Evolutionary conservation across 2,329 filamentous ascomycete species (phyloP), one percentile per base, ranked within the genome.

Genomic region (Ophiostoma pallidulum): DNA sequence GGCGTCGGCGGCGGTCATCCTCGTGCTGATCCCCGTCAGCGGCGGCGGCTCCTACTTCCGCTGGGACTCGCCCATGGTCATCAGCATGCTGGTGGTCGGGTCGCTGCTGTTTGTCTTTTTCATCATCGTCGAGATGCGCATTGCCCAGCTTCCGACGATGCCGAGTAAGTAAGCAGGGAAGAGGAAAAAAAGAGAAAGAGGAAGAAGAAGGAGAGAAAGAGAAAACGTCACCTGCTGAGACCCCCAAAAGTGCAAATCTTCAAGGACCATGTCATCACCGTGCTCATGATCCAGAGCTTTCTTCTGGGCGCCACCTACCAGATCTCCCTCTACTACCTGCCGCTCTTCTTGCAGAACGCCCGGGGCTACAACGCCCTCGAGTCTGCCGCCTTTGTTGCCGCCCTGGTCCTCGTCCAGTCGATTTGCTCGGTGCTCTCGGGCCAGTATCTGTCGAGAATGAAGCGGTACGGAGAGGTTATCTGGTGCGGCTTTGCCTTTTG

Each of bases 11-110:
- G 77, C 71, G 0, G 72, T 81, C 24, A 72, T 83, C 12, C n/a
- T 82, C 13, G 54, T 84, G 2, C 65, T 84, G 16, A 78, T 84
- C 38, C 80, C 80, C 0, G 71, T 84, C 12, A 81, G 78, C 3
- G 77, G 77, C 14, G 59, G 58, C 12, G 77, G 74, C 2, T 68
- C 71, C 0, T 77, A 77, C 50, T 80, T 78, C 52, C 59, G 66
- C 4, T 79, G 75, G 75, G 56, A 66, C 24, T 77, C 72, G 9
- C 65, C 76, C 0, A 70, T 79, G 68, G 72, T 83, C 1, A 77
- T 82, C 19, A 68, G 69, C 32, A 79, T 82, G 75, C 63, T 83
- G 26, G 22, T 31, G 3, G 12, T 54, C n/a, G 53, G 54, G 7
- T 37, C 18, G 16, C 32, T 40, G 3, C 18, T 53, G 24, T 39